phyloP scores from a whole-genome alignment of 495 filamentous ascomycete genomes.

The Pyrenula massariospora region DNA sequence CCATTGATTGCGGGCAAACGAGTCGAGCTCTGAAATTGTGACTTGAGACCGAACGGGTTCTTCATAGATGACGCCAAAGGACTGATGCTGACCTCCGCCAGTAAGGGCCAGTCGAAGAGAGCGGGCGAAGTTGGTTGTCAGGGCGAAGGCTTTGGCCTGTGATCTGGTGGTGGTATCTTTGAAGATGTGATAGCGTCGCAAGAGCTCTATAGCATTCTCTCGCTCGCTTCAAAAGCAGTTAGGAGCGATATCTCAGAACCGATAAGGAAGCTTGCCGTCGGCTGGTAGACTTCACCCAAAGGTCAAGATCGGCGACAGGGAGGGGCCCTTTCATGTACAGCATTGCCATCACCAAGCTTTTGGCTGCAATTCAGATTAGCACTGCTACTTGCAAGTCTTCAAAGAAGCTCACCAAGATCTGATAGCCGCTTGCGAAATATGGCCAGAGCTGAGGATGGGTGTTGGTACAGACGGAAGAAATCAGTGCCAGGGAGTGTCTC shows the following conservation, averaged over 20 bases:
- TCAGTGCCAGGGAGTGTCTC: constrained; percentile 81
- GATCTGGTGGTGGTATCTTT: constrained; percentile 44
- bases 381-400: constrained; percentile 1
- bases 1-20: constrained; percentile 81
- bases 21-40: constrained; percentile 61
- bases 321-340: constrained; percentile 76
- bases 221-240: constrained; percentile 43
- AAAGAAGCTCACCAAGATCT: constrained; percentile 55
- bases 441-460: constrained; percentile 87
- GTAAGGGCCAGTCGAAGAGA: constrained; percentile 76
- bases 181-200: constrained; percentile 75
- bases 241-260: background rate
- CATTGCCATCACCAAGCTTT: constrained; percentile 88
- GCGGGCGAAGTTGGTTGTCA: constrained; percentile 63
- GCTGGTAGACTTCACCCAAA: constrained; percentile 68
- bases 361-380: constrained; percentile 47
- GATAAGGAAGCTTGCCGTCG: constrained; percentile 36
- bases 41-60: constrained; percentile 45
- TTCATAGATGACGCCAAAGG: constrained; percentile 75
- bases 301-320: constrained; percentile 61
- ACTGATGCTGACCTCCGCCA: constrained; percentile 71
- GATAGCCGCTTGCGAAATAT: constrained; percentile 97
- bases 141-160: constrained; percentile 50
- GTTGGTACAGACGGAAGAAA: constrained; percentile 82
- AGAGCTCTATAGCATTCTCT: constrained; percentile 68